Base-by-base conservation (phyloP, 139 green algal genomes). In the Micractinium sp. region DNA sequence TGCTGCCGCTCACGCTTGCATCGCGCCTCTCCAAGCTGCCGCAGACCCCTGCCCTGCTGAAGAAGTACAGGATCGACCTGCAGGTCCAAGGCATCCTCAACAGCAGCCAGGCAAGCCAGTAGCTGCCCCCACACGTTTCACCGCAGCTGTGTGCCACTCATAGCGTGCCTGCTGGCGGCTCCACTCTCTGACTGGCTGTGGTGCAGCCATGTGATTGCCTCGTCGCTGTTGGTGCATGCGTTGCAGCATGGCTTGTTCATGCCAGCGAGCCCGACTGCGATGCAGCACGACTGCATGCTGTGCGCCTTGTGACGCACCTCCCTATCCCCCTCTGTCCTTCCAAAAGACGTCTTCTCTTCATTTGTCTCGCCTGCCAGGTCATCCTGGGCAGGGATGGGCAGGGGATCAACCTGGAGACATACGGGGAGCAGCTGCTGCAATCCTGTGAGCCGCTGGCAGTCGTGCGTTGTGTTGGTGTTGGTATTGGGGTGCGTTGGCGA, bases 11-110 rank as follows among this genome's bases (percentile, higher is more conserved):
- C 39, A 22, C 41, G 76, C 80, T n/a, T 82, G 29, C 76, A 22
- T 31, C 76, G 14, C 35, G 53, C 36, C 76, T 61, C 76, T 60
- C 16, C 20, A 31, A 14, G 19, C 38, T 81, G 20, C 39, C 85
- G 79, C 94, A 96, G 94, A 90, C 66, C 3, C 81, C 69, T 27
- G 79, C 66, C 36, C 86, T 95, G 69, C 81, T 91, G 36, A 76
- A 92, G 36, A 92, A 95, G 41, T 93, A 93, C 39, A 85, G 90
- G 31, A 90, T 97, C 53, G 93, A 96, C 67, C 83, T 97, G 74
- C 92, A 93, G 39, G 92, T 97, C 31, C 83, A 92, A 47, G 94
- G 90, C 77, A 94, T 97, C 87, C 71, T 92, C 16, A 91, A 92
- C 61, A 91, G 79, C 41, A 82, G 78, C 23, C 87, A 89, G 74